Percentiles rank a stretch among this genome's conserved stretches.
phyloP scores from a whole-genome alignment of 495 filamentous ascomycete species.

The Xylaria cubensis region DNA sequence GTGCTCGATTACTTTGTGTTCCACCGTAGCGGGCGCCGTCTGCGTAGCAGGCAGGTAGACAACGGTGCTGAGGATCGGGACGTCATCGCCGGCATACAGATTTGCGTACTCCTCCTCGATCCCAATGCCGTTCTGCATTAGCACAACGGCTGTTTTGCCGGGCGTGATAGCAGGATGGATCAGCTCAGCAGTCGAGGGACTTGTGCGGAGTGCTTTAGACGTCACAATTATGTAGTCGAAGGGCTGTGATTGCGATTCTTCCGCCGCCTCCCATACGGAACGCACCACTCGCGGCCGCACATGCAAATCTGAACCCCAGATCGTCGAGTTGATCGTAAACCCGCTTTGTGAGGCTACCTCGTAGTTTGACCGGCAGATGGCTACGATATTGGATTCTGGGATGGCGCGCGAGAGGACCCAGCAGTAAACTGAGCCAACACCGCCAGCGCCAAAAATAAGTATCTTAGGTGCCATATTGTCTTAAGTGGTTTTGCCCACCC shows the following conservation, averaged over 20 bases:
- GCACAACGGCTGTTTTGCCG: constrained; percentile 53
- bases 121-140: constrained; percentile 64
- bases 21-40: constrained; percentile 43
- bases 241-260: constrained; percentile 20
- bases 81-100: constrained; percentile 51
- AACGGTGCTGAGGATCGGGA: constrained; percentile 51
- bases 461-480: constrained; percentile 38
- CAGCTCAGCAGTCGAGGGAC: constrained; percentile 44
- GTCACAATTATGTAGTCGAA: constrained; percentile 63
- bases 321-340: constrained; percentile 56
- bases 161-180: constrained; percentile 50
- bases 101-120: constrained; percentile 56
- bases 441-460: constrained; percentile 60
- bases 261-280: constrained; percentile 46
- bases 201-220: constrained; percentile 48
- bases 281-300: constrained; percentile 50
- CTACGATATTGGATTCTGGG: constrained; percentile 49
- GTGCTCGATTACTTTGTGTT: constrained; percentile 42
- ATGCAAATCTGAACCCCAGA: constrained; percentile 51
- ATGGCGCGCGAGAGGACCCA: constrained; percentile 53
- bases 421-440: constrained; percentile 58
- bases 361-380: constrained; percentile 65
- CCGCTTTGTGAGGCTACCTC: constrained; percentile 52
- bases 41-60: constrained; percentile 59
- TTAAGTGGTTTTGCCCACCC: not conserved